Percentiles rank a stretch among this genome's conserved stretches.
Evolutionary conservation across 1,284 basidiomycete genomes (phyloP).

Genomic region (Meira miltonrushii): DNA sequence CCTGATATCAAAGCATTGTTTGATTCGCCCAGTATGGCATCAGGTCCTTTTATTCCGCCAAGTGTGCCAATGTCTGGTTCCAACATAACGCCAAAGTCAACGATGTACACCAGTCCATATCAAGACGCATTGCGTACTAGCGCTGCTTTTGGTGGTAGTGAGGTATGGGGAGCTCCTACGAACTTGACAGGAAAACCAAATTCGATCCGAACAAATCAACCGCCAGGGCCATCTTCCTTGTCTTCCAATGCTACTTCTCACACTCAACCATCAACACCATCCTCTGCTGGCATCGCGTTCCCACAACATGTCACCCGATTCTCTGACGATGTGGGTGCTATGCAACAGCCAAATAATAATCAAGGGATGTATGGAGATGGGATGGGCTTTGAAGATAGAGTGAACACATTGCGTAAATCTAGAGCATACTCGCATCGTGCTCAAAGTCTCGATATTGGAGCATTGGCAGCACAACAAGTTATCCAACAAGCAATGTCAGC

Average conservation of each 20-base stretch:
- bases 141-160: background rate
- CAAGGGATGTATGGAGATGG: conserved; percentile 18
- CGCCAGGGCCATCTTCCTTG: background rate
- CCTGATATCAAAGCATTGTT: conserved; percentile 94
- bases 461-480: conserved; percentile 34
- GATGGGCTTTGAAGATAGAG: conserved; percentile 34
- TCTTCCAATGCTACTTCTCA: background rate
- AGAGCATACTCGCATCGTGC: conserved; percentile 42
- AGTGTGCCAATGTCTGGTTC: background rate
- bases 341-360: conserved; percentile 23
- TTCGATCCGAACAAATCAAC: background rate
- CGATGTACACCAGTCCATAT: conserved; percentile 19
- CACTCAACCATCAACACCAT: background rate
- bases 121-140: background rate
- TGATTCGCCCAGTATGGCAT: conserved; percentile 52
- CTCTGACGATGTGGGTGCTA: conserved; percentile 5
- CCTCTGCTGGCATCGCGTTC: conserved; percentile 10
- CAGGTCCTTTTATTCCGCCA: conserved; percentile 54
- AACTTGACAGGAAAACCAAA: background rate
- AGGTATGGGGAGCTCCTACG: background rate
- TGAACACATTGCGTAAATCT: conserved; percentile 35
- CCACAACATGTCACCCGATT: conserved; percentile 10
- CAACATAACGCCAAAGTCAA: conserved; percentile 26
- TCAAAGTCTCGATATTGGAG: conserved; percentile 43
- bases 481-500: conserved; percentile 12